Evolutionary conservation across 2,329 filamentous ascomycete species (phyloP), one percentile per base, ranked within the genome.

Genomic region (Alternaria sp.): DNA sequence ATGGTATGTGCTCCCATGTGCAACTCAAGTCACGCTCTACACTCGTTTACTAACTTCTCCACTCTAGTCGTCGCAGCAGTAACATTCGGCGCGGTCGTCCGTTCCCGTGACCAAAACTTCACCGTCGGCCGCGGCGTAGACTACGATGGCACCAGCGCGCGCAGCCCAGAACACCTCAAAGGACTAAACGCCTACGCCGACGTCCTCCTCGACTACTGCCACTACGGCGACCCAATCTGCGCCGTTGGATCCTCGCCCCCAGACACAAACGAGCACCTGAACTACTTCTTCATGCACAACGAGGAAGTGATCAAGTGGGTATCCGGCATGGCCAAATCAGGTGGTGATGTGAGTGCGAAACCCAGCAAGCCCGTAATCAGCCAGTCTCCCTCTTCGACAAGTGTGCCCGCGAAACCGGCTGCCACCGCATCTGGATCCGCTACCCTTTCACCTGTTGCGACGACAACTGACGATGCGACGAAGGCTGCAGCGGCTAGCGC

Each of bases 181-280:
- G 66, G 51, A 10, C 66, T 74, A 2, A 64, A 66, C 18, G 55
- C 62, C 20, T 76, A 71, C 55, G 55, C 67, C 12, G 47, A 60
- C 33, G 82, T 86, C 2, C 85, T 90, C 57, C 81, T 88, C 78
- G 87, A 87, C 8, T 90, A 90, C 82, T 90, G 89, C 75, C 88
- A 91, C 69, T 79, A 83, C 15, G 72, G 85, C 6, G 88, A 90
- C 65, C 88, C 88, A 0, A 90, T 88, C 75, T 90, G 89, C 81
- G 90, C 87, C 72, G 62, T 69, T 0, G 87, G 86, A n/a, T 74
- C 71, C 62, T 21, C 50, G 14, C 88, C 88, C 28, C 86, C 81
- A 66, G 81, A 89, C 64, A 81, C 84, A 18, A 83, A 83, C 61
- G 83, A 83, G 10, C 88, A 90, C 72, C 84, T 89, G 68, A 83